Evolutionary conservation across 192 early-diverging fungal species (phyloP).

Genomic region (Entomortierella beljakovae): DNA sequence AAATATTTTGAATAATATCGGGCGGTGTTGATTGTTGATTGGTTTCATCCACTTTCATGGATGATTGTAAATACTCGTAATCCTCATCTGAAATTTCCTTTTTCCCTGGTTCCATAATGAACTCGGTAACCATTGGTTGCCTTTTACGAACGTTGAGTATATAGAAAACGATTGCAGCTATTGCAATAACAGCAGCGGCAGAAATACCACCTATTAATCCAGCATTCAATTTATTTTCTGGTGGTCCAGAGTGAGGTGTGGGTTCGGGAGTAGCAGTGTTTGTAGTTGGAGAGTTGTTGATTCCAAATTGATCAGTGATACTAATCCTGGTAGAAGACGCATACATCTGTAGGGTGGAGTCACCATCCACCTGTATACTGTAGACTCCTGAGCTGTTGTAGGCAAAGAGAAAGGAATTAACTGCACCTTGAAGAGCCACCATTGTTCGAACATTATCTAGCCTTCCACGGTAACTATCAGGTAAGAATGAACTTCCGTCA

Average conservation of each 20-base stretch:
- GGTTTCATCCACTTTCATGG: too few species aligned
- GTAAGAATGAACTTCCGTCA: background rate
- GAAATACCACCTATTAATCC: background rate
- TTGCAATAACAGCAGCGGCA: background rate
- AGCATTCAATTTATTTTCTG: background rate
- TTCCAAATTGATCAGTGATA: background rate
- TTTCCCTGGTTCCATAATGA: background rate
- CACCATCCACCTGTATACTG: background rate
- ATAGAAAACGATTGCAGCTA: background rate
- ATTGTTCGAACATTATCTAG: background rate
- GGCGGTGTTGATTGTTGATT: too few species aligned
- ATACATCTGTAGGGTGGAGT: background rate
- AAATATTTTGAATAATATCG: too few species aligned
- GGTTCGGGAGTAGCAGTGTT: background rate
- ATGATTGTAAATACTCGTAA: too few species aligned
- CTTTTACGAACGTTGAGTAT: background rate
- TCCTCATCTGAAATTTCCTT: background rate
- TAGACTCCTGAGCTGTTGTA: conserved; percentile 2
- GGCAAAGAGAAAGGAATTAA: background rate
- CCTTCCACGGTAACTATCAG: too few species aligned
- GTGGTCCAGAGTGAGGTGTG: background rate
- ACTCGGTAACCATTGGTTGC: background rate
- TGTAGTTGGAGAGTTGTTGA: background rate
- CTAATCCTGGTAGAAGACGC: background rate
- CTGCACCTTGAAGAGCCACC: background rate